A percentile compares a stretch with the other conserved stretches of the same genome.
Evolutionary conservation across 2,329 filamentous ascomycete genomes (phyloP).

Genomic region (Colletotrichum cuscutae): DNA sequence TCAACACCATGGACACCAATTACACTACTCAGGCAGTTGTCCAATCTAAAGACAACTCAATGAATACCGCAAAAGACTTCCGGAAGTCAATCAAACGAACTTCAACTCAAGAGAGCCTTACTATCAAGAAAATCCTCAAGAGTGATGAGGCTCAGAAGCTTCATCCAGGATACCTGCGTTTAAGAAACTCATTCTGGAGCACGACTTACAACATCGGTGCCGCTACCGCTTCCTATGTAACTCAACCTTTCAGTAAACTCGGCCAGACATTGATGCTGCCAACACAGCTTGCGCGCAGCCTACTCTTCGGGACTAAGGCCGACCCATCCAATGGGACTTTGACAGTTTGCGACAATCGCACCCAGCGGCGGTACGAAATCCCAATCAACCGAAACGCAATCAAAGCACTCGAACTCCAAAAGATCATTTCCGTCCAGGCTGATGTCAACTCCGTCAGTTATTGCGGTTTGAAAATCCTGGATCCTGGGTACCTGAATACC

Average conservation of each 20-base stretch:
- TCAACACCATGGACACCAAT: background rate
- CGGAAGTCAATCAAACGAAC: background rate
- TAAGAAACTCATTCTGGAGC: background rate
- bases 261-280: too few relatives aligned
- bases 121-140: background rate
- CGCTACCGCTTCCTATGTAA: background rate
- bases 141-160: background rate
- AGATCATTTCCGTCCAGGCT: conserved; percentile 42
- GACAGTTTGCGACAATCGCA: conserved; percentile 40
- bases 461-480: conserved; percentile 2
- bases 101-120: background rate
- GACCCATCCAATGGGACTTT: background rate
- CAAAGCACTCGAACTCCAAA: conserved; percentile 43
- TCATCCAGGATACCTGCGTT: background rate
- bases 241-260: background rate
- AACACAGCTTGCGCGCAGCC: background rate
- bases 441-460: conserved; percentile 14
- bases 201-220: background rate
- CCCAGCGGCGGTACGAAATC: conserved; percentile 42
- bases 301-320: background rate
- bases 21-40: background rate
- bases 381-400: conserved; percentile 45
- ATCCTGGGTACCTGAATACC: conserved; percentile 17
- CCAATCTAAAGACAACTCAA: background rate
- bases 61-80: background rate